A percentile compares a stretch with the other conserved stretches of the same genome.
Conservation (phyloP, 805 yeast genomes). For the Tetrapisispora pingtungensis region DNA sequence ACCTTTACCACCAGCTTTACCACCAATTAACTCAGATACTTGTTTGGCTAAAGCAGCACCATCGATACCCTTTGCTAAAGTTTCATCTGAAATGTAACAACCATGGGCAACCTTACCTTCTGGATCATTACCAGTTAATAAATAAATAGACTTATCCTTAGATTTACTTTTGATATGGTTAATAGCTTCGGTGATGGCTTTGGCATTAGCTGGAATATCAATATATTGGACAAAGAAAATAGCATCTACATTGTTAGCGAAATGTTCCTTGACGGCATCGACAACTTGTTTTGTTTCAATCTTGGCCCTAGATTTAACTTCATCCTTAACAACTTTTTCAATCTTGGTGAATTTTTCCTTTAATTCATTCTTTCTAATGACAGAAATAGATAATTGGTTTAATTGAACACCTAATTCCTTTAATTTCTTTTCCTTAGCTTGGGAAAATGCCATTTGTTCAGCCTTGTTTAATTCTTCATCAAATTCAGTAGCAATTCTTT, state of each 20-base stretch:
- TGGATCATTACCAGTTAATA: constrained; percentile 59
- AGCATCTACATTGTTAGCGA: constrained; percentile 42
- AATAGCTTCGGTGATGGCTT: constrained; percentile 89
- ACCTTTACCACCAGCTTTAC: constrained; percentile 98
- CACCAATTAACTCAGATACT: constrained; percentile 74
- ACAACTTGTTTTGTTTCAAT: constrained; percentile 74
- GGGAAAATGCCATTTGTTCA: constrained; percentile 57
- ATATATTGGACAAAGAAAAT: constrained; percentile 57
- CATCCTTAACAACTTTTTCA: constrained; percentile 83
- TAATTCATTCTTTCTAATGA: constrained; percentile 65
- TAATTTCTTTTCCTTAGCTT: constrained; percentile 67
- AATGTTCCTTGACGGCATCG: constrained; percentile 65
- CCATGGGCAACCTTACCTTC: constrained; percentile 88
- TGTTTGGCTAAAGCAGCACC: constrained; percentile 65
- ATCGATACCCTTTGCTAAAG: constrained; percentile 57
- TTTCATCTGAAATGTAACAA: constrained; percentile 69
- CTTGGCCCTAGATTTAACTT: constrained; percentile 77
- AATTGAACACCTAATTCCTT: constrained; percentile 78
- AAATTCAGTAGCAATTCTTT: constrained; percentile 70
- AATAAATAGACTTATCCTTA: constrained; percentile 65
- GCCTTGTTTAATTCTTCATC: constrained; percentile 49
- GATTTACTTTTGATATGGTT: constrained; percentile 68
- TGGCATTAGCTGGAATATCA: constrained; percentile 71
- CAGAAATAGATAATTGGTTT: constrained; percentile 74
- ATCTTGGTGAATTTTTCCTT: constrained; percentile 64